These are phyloP conservation scores for Pyricularia pennisetigena DNA, from an alignment of 2,329 filamentous ascomycete species.

Conservation along the genomic window DNA sequence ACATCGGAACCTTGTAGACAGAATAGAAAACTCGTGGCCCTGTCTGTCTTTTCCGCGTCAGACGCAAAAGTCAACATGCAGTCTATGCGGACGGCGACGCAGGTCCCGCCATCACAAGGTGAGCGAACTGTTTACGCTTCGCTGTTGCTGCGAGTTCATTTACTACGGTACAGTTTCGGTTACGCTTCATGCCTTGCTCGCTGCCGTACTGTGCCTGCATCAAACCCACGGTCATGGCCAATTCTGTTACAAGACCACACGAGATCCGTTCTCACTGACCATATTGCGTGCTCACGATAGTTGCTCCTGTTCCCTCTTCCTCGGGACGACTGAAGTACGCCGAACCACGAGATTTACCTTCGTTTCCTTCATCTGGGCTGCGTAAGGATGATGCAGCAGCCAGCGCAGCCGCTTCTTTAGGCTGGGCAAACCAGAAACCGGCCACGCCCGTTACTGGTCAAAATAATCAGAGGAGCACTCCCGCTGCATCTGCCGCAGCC, in stretches of 20 bases:
- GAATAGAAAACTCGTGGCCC: not conserved
- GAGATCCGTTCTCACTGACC: not conserved
- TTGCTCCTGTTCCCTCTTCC: not conserved
- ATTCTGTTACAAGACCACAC: not conserved
- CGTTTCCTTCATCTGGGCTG: constrained; percentile 60
- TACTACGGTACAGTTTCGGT: not conserved
- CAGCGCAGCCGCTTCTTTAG: constrained; percentile 63
- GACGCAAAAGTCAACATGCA: constrained; percentile 3
- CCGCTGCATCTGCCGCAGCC: constrained; percentile 35
- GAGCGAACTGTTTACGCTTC: not conserved
- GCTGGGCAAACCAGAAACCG: constrained; percentile 57
- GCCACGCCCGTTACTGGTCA: constrained; percentile 28
- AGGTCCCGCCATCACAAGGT: constrained; percentile 5
- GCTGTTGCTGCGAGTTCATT: not conserved
- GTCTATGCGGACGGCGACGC: constrained; percentile 2
- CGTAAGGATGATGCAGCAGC: constrained; percentile 50
- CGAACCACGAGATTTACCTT: constrained; percentile 61
- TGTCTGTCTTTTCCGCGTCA: not conserved
- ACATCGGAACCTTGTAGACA: not conserved
- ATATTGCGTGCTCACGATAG: not conserved
- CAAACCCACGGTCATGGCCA: not conserved
- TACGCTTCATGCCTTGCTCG: not conserved
- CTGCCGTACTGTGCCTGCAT: not conserved
- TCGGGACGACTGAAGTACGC: constrained; percentile 56
- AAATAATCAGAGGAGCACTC: not conserved